These are phyloP conservation scores for Trifolium fragiferum DNA, from an alignment of 306 rosid genomes.

Conservation along the genomic window DNA sequence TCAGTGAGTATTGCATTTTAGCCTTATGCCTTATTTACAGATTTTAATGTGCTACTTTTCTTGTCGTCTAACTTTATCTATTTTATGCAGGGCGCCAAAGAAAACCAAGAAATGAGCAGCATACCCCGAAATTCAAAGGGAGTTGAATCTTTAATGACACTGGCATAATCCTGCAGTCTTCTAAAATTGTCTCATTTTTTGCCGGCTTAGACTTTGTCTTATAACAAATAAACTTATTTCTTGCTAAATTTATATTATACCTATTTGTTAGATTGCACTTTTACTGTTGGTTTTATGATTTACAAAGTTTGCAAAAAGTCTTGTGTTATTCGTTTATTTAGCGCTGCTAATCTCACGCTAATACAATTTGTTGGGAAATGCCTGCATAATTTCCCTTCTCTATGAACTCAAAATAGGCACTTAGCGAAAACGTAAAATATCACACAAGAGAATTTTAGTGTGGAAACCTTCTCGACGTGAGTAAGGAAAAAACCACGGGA, in stretches of 20 bases:
- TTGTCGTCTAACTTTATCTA: not conserved
- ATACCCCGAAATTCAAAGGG: not conserved
- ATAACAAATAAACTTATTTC: not conserved
- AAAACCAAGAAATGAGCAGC: constrained; percentile 2
- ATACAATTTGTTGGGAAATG: too few relatives aligned
- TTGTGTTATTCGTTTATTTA: not conserved
- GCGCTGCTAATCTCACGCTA: too few relatives aligned
- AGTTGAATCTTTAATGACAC: not conserved
- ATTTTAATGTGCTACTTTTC: not conserved
- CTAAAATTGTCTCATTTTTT: not conserved
- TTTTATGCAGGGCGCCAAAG: not conserved
- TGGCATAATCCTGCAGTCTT: not conserved
- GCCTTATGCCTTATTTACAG: not conserved
- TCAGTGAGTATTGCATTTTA: not conserved
- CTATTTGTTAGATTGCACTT: not conserved
- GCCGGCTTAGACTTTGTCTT: not conserved
- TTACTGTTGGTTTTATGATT: not conserved
- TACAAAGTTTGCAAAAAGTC: not conserved
- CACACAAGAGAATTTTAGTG: too few relatives aligned
- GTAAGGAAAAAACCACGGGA: too few relatives aligned
- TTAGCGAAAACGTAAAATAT: too few relatives aligned
- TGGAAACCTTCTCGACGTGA: too few relatives aligned
- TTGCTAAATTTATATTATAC: not conserved
- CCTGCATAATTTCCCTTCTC: too few relatives aligned
- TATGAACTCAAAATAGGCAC: too few relatives aligned